These are phyloP conservation scores for Rhizopus stolonifer DNA, from an alignment of 371 early-diverging fungal genomes.

Conservation along the genomic window DNA sequence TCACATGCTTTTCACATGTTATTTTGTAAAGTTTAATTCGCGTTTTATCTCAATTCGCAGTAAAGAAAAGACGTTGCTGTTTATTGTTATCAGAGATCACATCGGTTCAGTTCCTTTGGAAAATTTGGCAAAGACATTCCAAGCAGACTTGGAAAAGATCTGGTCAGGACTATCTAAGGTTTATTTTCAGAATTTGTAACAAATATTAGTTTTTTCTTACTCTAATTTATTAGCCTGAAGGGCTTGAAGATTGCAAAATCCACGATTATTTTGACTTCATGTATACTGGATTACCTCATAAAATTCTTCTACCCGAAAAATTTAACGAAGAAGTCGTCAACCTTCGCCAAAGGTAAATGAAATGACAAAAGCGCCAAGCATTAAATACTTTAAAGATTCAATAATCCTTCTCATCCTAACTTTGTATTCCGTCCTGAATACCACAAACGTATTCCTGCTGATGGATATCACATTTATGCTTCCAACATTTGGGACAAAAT, in stretches of 20 bases:
- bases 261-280: slow-evolving; percentile 91
- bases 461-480: slow-evolving; percentile 93
- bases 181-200: slow-evolving; percentile 1
- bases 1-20: background rate
- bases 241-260: slow-evolving; percentile 75
- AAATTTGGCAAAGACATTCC: slow-evolving; percentile 76
- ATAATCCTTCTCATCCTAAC: slow-evolving; percentile 60
- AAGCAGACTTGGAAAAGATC: slow-evolving; percentile 83
- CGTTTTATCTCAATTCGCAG: slow-evolving; percentile 15
- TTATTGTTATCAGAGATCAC: slow-evolving; percentile 96
- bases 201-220: background rate
- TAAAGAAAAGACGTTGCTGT: slow-evolving; percentile 83
- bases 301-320: slow-evolving; percentile 77
- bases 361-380: background rate
- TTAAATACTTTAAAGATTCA: slow-evolving; percentile 60
- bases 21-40: background rate
- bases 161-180: slow-evolving; percentile 89
- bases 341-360: slow-evolving; percentile 65
- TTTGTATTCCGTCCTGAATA: slow-evolving; percentile 88
- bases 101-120: slow-evolving; percentile 86
- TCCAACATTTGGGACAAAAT: slow-evolving; percentile 94
- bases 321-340: slow-evolving; percentile 75
- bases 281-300: slow-evolving; percentile 93
- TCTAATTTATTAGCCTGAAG: slow-evolving; percentile 63
- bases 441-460: slow-evolving; percentile 92